Conservation (phyloP, 257 asterid species). For the Forsythia viridissima region DNA sequence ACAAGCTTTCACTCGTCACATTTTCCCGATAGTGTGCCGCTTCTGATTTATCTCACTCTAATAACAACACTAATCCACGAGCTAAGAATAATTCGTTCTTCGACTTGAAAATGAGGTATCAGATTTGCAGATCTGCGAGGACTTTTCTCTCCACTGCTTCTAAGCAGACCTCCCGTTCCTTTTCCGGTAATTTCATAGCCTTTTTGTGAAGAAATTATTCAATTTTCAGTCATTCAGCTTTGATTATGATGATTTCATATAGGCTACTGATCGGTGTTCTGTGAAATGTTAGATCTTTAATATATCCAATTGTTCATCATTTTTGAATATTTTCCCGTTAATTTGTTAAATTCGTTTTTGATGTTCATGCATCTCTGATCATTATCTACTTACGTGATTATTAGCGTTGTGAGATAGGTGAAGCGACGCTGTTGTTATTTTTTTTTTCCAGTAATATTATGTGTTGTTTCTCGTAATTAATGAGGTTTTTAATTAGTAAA, state of each 20-base stretch:
- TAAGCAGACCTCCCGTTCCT: constrained; percentile 66
- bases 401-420: neutral
- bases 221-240: neutral
- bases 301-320: too few species aligned
- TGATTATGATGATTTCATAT: neutral
- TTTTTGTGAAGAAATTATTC: neutral
- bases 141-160: constrained; percentile 67
- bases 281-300: neutral
- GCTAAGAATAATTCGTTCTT: neutral
- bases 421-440: neutral
- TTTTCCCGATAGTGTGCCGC: too few species aligned
- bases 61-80: neutral
- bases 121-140: constrained; percentile 80
- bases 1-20: neutral
- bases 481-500: neutral
- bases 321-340: neutral
- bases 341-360: too few species aligned
- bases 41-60: neutral
- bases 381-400: neutral
- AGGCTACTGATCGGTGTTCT: neutral
- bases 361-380: neutral
- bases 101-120: constrained; percentile 65
- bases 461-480: neutral
- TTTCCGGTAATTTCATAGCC: constrained; percentile 51
- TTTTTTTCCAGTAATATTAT: too few species aligned